Base-by-base conservation (phyloP, 768 basidiomycete genomes). In the Russula ochroleuca region DNA sequence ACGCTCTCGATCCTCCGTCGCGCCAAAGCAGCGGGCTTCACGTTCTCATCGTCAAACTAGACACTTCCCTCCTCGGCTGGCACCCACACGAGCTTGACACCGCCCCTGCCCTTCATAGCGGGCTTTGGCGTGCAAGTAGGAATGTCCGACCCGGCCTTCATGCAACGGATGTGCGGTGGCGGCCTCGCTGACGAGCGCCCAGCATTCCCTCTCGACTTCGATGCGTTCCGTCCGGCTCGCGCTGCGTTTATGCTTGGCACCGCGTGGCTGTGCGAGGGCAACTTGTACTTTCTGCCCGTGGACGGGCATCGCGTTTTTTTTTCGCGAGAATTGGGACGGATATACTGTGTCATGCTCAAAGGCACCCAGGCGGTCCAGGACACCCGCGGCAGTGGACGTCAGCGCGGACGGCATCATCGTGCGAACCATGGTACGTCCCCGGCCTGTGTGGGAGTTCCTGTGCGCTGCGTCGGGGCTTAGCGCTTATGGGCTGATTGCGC, bases 81-180 rank as follows among this genome's bases (percentile, higher is more conserved):
- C 83, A 88, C 3, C 88, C 88, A 4, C 85, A 87, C 72, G 90
- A 92, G 70, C 76, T 92, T 59, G 79, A 83, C 54, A 79, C 73
- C 3, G 77, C 82, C 0, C 71, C 78, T 88, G 14, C 90, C 90
- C 6, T 88, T 90, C 70, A 67, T 68, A 0, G 84, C 86, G 61
- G 87, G 88, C 8, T 73, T 85, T 21, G 89, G 89, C 8, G 74
- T 77, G 45, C 85, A 90, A 70, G 79, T 88, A 31, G 88, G 86
- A 55, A 78, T 77, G 9, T 85, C 87, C 0, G 90, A 92, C 70
- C 91, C 91, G 0, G 87, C 82, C 14, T 92, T 91, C 75, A 91
- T 91, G 90, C 75, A 75, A 43, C 43, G 9, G 38, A 76, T 78
- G 64, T 78, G 78, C 48, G 17, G 6, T 15, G 15, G 7, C 28